Conservation (phyloP, 306 rosid genomes). For the Begonia masoniana region DNA sequence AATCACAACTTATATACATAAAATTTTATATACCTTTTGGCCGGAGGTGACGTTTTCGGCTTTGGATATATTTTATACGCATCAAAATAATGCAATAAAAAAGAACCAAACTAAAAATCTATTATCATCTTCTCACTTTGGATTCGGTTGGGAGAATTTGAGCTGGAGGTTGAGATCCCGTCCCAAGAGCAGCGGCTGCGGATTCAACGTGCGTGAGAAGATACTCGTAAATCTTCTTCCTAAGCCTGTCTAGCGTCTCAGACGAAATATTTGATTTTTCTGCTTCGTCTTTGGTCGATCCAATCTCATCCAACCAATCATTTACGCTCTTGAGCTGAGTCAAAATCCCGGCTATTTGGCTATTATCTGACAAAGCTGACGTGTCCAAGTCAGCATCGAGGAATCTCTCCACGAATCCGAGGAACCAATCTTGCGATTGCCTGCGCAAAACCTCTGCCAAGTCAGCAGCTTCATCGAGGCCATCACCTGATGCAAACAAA, state of each 20-base stretch:
- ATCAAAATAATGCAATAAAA: too few relatives aligned
- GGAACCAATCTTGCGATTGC: constrained; percentile 75
- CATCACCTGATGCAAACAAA: constrained; percentile 6
- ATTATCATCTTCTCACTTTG: constrained; percentile 53
- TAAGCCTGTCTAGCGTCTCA: constrained; percentile 54
- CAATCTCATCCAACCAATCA: constrained; percentile 76
- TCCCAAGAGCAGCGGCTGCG: constrained; percentile 86
- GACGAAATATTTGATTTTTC: constrained; percentile 34
- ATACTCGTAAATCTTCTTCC: constrained; percentile 85
- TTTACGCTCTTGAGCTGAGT: constrained; percentile 89
- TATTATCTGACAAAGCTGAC: constrained; percentile 56
- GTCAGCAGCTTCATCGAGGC: constrained; percentile 55
- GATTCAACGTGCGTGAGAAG: constrained; percentile 95
- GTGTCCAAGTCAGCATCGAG: constrained; percentile 61
- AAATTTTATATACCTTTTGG: too few relatives aligned
- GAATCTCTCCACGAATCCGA: constrained; percentile 76
- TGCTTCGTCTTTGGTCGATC: constrained; percentile 29
- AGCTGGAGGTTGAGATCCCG: constrained; percentile 39
- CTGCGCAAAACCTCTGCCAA: constrained; percentile 46
- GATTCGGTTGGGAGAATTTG: constrained; percentile 30
- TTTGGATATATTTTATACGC: too few relatives aligned
- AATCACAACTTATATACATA: too few relatives aligned
- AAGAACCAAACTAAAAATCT: too few relatives aligned
- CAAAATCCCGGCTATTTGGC: constrained; percentile 85
- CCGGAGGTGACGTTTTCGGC: too few relatives aligned